Evolutionary conservation across 2,329 filamentous ascomycete genomes (phyloP), one percentile per base, ranked within the genome.

Genomic region (Trichoderma koningiopsis): DNA sequence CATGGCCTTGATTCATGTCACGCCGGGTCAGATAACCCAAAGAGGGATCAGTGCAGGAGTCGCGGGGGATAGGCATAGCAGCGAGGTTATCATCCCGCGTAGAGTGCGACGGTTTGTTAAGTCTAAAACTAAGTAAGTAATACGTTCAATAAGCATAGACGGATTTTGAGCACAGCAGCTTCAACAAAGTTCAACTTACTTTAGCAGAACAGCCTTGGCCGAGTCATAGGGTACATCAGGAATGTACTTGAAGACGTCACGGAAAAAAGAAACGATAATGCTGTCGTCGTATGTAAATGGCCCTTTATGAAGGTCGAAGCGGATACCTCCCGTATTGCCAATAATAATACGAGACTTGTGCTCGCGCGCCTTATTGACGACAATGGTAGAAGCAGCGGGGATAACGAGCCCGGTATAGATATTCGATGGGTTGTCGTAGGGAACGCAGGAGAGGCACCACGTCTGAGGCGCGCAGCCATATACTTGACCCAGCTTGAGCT

Each of bases 261-360:
- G 75, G 75, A 88, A 89, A 0, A 87, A 86, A 0, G 84, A 85
- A 0, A 87, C 84, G 71, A 88, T 87, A 76, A 85, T 88, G 56
- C 77, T 80, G 69, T 83, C 80, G 53, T 83, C 82, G 22, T 78
- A 83, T 0, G 88, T 89, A 74, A 90, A 91, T 0, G 87, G 86
- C 0, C 89, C 89, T 76, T 90, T 83, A 70, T 86, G 82, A 14
- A 91, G 77, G 72, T 91, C 88, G 73, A 89, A 90, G 2, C 88
- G 85, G 29, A 90, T 82, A 37, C 81, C 82, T 31, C 88, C 88
- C 0, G 87, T 89, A 77, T 90, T 91, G 70, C 84, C 83, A 71
- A 89, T 82, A 70, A 90, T 84, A 56, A 89, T 79, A 35, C 88
- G 83, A 1, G 87, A 79, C 31, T 79, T 82, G 67, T 83, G 78